These are phyloP conservation scores for Mesostigma viride DNA, from an alignment of 139 green algal genomes.

Conservation along the genomic window DNA sequence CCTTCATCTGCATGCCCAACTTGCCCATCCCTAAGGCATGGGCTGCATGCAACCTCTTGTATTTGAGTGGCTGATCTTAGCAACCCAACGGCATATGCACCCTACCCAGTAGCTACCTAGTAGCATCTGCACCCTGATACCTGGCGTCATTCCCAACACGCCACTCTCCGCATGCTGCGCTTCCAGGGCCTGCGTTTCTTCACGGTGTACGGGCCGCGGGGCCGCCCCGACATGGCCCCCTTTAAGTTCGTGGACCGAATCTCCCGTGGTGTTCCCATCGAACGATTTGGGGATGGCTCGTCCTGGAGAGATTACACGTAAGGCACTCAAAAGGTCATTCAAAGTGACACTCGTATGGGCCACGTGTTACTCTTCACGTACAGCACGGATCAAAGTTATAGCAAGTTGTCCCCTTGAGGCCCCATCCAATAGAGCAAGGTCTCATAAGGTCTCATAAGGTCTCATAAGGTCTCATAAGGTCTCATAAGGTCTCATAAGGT, in stretches of 20 bases:
- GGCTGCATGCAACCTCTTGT: no score
- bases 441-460: no score
- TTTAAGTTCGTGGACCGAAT: constrained; percentile 11
- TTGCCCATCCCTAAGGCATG: no score
- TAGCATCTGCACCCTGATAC: no score
- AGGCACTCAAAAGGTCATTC: background rate
- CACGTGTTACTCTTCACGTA: background rate
- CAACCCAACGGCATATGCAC: no score
- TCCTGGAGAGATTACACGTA: background rate
- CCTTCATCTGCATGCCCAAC: no score
- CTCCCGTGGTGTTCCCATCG: constrained; percentile 7
- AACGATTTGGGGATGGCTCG: constrained; percentile 7
- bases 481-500: no score
- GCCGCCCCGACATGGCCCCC: constrained; percentile 12
- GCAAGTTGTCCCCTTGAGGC: no score
- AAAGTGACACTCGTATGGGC: background rate
- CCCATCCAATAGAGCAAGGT: no score
- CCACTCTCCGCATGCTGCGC: background rate
- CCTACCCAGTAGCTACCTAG: no score
- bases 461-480: no score
- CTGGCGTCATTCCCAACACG: background rate
- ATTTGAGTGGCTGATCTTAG: no score
- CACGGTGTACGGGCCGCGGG: constrained; percentile 22
- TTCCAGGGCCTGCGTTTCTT: constrained; percentile 12
- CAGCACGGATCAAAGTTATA: background rate